Conservation (phyloP, 169 alveolate genomes). For the Plasmodium vivax region DNA sequence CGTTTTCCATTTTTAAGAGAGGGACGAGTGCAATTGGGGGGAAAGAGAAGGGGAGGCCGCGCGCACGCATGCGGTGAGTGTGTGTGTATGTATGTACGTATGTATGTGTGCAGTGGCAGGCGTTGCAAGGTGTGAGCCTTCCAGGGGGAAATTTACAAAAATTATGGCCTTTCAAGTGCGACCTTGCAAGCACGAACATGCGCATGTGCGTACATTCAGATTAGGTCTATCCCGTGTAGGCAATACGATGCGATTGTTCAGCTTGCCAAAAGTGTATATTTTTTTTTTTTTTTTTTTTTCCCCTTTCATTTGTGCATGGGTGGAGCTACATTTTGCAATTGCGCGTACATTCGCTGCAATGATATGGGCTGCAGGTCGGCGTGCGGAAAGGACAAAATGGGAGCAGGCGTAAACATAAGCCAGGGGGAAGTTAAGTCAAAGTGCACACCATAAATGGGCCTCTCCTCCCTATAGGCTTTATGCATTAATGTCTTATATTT, state of each 20-base stretch:
- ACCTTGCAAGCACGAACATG: neutral
- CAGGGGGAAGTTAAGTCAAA: neutral
- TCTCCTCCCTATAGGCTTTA: neutral
- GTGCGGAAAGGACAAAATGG: neutral
- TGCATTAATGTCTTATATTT: neutral
- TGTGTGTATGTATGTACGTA: neutral
- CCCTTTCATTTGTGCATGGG: neutral
- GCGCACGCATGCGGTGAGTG: neutral
- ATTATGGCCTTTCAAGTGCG: neutral
- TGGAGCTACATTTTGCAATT: neutral
- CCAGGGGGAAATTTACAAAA: neutral
- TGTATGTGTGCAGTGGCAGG: neutral
- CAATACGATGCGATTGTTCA: neutral
- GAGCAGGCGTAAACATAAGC: neutral
- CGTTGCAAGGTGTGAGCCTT: neutral
- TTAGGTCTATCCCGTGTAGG: neutral
- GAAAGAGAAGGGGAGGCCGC: neutral
- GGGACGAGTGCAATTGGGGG: neutral
- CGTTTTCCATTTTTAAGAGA: slow-evolving; percentile 6
- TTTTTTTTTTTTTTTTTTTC: neutral
- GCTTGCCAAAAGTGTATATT: neutral
- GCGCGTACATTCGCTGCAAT: neutral
- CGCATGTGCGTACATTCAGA: neutral
- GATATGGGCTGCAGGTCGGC: neutral
- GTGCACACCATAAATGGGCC: neutral